Percentiles rank a stretch among this genome's conserved stretches.
phyloP scores from a whole-genome alignment of 306 rosid species.

The Abrus precatorius region DNA sequence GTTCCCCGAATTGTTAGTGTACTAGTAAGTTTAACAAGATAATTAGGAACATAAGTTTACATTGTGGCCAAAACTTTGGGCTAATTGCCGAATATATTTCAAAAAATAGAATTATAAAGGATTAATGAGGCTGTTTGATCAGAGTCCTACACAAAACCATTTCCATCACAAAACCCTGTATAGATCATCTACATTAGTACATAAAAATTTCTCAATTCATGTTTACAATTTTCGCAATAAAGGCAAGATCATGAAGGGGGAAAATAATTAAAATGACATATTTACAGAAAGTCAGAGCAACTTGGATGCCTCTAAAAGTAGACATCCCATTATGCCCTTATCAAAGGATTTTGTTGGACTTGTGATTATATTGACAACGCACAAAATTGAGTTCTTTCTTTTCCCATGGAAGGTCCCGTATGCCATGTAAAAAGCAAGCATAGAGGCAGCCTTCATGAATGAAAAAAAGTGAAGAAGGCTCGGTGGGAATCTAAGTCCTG shows the following conservation, averaged over 20 bases:
- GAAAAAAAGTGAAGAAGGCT: constrained; percentile 64
- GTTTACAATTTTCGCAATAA: constrained; percentile 63
- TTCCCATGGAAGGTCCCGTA: constrained; percentile 55
- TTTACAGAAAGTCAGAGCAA: constrained; percentile 64
- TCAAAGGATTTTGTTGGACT: constrained; percentile 50
- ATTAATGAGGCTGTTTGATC: constrained; percentile 17
- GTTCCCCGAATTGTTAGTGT: neutral
- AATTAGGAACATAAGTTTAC: neutral
- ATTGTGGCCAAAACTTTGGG: neutral
- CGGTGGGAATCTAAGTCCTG: constrained; percentile 65
- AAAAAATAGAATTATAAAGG: constrained; percentile 17
- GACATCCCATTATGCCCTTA: constrained; percentile 60
- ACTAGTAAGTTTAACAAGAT: neutral
- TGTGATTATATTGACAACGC: constrained; percentile 52
- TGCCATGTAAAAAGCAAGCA: constrained; percentile 58
- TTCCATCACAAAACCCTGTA: constrained; percentile 36
- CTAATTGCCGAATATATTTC: constrained; percentile 6
- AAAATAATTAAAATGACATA: constrained; percentile 43
- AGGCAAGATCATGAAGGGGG: constrained; percentile 17
- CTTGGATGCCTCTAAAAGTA: constrained; percentile 71
- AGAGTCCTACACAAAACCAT: constrained; percentile 37
- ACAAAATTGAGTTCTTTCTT: constrained; percentile 51
- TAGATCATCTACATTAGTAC: constrained; percentile 39
- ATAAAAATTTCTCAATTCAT: constrained; percentile 57
- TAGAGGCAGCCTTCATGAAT: constrained; percentile 66